Percentiles rank a stretch among this genome's conserved stretches.
phyloP scores from a whole-genome alignment of 1,139 yeast species.

The Zygotorulaspora mrakii region DNA sequence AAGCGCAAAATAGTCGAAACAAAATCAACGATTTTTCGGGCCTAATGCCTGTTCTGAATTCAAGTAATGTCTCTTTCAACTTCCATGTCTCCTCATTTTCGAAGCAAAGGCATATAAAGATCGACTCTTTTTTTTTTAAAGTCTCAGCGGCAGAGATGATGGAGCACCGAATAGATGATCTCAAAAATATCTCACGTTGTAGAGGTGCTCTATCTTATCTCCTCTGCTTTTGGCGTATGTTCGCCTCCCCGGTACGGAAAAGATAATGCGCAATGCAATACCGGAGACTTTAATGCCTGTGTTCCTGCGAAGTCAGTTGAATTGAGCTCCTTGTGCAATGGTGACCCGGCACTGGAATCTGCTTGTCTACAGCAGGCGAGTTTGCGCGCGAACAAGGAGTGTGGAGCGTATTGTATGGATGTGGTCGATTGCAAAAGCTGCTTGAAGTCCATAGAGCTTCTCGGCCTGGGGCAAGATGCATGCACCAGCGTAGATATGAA shows the following conservation, averaged over 20 bases:
- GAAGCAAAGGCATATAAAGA: no score
- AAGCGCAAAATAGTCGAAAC: no score
- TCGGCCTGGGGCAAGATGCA: constrained; percentile 7
- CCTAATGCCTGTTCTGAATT: no score
- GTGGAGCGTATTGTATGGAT: constrained; percentile 13
- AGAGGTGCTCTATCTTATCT: no score
- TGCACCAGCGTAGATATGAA: constrained; percentile 10
- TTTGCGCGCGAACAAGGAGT: constrained; percentile 13
- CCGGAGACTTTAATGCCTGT: constrained; percentile 13
- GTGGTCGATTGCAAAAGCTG: constrained; percentile 9
- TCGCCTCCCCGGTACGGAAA: constrained; percentile 9
- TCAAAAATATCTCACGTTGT: no score
- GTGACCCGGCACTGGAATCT: constrained; percentile 12
- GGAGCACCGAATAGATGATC: no score
- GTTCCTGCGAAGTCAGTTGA: constrained; percentile 13
- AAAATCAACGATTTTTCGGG: no score
- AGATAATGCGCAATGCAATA: constrained; percentile 11
- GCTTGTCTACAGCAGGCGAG: constrained; percentile 13
- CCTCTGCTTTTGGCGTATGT: constrained; percentile 5
- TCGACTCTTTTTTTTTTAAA: no score
- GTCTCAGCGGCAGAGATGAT: no score
- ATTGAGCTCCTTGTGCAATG: constrained; percentile 12
- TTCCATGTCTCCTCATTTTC: no score
- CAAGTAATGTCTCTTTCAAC: no score
- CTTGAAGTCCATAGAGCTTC: constrained; percentile 10